Evolutionary conservation across 495 filamentous ascomycete species (phyloP).

Genomic region (Friedmanniomyces simplex): DNA sequence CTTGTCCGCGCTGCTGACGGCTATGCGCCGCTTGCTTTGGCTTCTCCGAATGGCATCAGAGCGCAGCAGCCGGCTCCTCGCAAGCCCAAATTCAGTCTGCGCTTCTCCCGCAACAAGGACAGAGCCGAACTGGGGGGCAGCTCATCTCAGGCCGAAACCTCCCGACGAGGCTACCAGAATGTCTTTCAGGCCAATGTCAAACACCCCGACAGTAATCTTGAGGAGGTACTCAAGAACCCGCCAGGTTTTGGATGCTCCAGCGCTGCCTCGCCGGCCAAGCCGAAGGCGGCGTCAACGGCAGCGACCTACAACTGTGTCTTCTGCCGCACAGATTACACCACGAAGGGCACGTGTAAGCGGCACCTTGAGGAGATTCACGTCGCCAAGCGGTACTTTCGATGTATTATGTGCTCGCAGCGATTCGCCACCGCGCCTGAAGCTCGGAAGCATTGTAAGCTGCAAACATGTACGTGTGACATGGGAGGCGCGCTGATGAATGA

Average conservation of each 20-base stretch:
- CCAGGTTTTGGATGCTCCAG: not conserved
- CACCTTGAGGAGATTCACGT: conserved; percentile 19
- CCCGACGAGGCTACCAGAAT: not conserved
- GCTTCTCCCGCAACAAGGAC: conserved; percentile 9
- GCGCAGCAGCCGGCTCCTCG: not conserved
- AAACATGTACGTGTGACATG: not conserved
- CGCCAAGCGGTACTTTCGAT: conserved; percentile 11
- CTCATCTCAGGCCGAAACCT: not conserved
- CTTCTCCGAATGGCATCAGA: not conserved
- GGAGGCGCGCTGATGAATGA: not conserved
- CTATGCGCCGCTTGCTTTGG: too few species aligned
- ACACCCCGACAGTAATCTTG: not conserved
- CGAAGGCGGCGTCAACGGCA: not conserved
- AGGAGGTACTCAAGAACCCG: not conserved
- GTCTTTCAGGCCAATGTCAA: not conserved
- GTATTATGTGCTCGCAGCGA: conserved; percentile 6
- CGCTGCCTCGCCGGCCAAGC: not conserved
- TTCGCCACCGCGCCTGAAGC: conserved; percentile 12
- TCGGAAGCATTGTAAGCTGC: conserved; percentile 5
- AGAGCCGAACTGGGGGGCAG: not conserved
- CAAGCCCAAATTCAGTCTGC: conserved; percentile 6
- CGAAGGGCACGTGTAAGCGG: conserved; percentile 18
- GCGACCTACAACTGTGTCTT: conserved; percentile 10
- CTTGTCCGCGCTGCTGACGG: conserved; percentile 1
- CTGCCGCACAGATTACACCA: conserved; percentile 7